Evolutionary conservation across 768 basidiomycete genomes (phyloP), one percentile per base, ranked within the genome.

Genomic region (Hygrophorus russula): DNA sequence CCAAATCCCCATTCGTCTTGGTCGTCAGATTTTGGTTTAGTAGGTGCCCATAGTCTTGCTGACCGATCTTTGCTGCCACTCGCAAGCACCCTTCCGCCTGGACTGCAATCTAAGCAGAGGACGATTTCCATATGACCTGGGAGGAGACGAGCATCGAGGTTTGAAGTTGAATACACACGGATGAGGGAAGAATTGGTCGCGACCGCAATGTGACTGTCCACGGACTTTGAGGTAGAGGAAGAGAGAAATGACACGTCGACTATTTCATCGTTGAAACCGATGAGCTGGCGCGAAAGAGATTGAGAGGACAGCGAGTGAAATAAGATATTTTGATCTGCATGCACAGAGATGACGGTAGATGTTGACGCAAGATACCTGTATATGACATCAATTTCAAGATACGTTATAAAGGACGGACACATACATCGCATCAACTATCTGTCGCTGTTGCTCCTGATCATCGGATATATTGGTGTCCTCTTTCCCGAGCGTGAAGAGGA

Each of bases 211-310:
- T 88, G 82, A 1, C 79, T 72, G 58, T 92, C 87, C 41, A 56
- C 57, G 17, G 55, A 48, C 32, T 51, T 44, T 12, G 56, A 39
- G 17, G 49, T 46, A 29, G 49, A 53, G 15, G 66, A 57, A 36
- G 74, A 75, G 46, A 99, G 71, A 64, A 92, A 89, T 19, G 74
- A 69, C 4, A 81, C 76, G 54, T 98, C 96, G 40, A 97, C 84
- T 51, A 98, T 92, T 61, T 98, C 94, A 61, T 99, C 96, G 59
- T 98, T 98, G 71, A 84, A 99, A 0, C 96, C 96, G 53, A 98
- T 80, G 51, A 98, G 64, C 53, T 97, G 94, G 13, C 86, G 82
- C 2, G 71, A 66, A 18, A 87, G 63, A 7, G 71, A 65, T 27
- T 71, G 71, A 1, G 76, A 75, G n/a, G 69, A 59, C 6, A 94